A percentile compares a stretch with the other conserved stretches of the same genome.
These are phyloP conservation scores for Coemansia sp. DNA, from an alignment of 192 early-diverging fungal genomes.

Conservation along the genomic window DNA sequence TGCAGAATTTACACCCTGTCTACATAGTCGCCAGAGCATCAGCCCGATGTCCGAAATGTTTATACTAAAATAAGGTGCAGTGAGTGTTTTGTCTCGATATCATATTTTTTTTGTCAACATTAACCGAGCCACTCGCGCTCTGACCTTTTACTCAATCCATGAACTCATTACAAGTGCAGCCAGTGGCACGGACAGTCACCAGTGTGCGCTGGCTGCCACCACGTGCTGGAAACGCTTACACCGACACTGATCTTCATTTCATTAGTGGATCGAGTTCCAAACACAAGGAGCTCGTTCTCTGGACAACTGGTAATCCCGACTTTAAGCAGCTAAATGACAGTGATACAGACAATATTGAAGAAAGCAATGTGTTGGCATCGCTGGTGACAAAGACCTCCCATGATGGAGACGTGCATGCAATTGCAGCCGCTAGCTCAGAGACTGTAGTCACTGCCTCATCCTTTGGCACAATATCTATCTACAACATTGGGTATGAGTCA, in stretches of 20 bases:
- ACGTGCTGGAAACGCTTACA: constrained; percentile 42
- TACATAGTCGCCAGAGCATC: neutral
- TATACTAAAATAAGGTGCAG: neutral
- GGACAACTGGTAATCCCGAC: constrained; percentile 49
- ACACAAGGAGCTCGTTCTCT: constrained; percentile 49
- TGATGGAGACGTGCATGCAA: constrained; percentile 39
- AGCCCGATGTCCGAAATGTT: neutral
- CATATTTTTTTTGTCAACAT: neutral
- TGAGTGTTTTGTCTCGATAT: neutral
- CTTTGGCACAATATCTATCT: constrained; percentile 37
- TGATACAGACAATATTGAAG: neutral
- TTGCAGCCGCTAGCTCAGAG: constrained; percentile 10
- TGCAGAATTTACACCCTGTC: neutral
- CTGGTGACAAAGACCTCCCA: constrained; percentile 22
- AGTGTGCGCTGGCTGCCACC: constrained; percentile 45
- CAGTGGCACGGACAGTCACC: constrained; percentile 42
- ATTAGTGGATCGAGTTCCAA: constrained; percentile 40
- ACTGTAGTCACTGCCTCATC: constrained; percentile 44
- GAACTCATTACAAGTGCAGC: constrained; percentile 38
- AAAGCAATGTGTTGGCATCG: constrained; percentile 11
- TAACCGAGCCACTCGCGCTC: neutral
- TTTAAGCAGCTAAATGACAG: constrained; percentile 11
- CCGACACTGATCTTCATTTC: constrained; percentile 42
- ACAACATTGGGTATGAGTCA: constrained; percentile 14
- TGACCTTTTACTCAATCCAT: constrained; percentile 4